Percentiles rank a stretch among this genome's conserved stretches.
These are phyloP conservation scores for Xylaria sp. DNA, from an alignment of 2,329 filamentous ascomycete species.

Conservation along the genomic window DNA sequence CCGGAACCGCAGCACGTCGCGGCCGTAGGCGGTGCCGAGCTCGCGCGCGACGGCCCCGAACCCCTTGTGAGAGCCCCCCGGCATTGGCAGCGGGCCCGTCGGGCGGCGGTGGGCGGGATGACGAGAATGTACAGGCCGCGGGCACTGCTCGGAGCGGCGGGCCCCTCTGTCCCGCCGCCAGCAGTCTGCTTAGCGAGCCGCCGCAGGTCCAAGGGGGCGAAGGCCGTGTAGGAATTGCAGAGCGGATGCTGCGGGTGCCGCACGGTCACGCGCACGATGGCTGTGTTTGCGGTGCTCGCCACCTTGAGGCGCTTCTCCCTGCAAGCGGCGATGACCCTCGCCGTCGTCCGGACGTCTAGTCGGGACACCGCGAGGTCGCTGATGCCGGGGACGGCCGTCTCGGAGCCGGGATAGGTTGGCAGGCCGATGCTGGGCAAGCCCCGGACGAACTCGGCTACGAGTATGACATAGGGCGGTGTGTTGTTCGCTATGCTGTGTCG, in stretches of 20 bases:
- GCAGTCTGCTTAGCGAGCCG: no score
- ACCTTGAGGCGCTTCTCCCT: slow-evolving; percentile 15
- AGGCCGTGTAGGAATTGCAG: slow-evolving; percentile 23
- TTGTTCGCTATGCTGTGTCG: no score
- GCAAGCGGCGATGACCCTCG: slow-evolving; percentile 13
- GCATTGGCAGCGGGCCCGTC: no score
- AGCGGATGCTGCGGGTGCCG: slow-evolving; percentile 23
- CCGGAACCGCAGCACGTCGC: slow-evolving; percentile 31
- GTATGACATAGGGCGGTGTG: no score
- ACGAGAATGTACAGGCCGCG: no score
- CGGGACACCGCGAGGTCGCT: slow-evolving; percentile 4
- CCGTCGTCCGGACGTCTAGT: slow-evolving; percentile 11
- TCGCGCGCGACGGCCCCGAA: slow-evolving; percentile 22
- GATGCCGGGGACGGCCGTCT: neutral
- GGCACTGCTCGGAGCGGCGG: no score
- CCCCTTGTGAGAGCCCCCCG: no score
- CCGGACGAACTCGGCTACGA: no score
- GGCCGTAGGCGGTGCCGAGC: slow-evolving; percentile 19
- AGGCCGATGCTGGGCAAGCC: slow-evolving; percentile 30
- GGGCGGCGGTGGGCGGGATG: no score
- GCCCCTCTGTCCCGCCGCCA: no score
- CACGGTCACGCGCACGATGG: slow-evolving; percentile 26
- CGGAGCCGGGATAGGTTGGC: slow-evolving; percentile 19
- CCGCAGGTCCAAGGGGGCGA: slow-evolving; percentile 26
- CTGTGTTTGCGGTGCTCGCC: slow-evolving; percentile 27